Evolutionary conservation across 2,329 filamentous ascomycete genomes (phyloP).

Genomic region (Hypoxylon sp.): DNA sequence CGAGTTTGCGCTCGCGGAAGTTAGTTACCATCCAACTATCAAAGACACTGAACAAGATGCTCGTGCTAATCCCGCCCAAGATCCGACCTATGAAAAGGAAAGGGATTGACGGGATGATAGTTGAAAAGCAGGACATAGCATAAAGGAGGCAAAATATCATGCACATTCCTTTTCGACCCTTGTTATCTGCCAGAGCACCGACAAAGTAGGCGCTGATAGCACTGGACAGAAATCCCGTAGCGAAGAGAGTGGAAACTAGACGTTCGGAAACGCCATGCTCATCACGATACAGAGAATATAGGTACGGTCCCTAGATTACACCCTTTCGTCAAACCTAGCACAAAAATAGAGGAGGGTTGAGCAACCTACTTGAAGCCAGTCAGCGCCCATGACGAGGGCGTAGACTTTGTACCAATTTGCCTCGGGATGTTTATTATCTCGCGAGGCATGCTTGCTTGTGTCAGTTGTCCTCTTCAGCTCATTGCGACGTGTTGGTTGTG

Average conservation of each 20-base stretch:
- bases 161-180: constrained; percentile 61
- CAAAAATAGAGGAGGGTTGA: too few relatives aligned
- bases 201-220: constrained; percentile 55
- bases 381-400: constrained; percentile 53
- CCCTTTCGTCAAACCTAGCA: too few relatives aligned
- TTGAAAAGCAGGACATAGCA: constrained; percentile 60
- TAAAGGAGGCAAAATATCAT: constrained; percentile 63
- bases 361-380: constrained; percentile 54
- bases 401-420: constrained; percentile 55
- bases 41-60: constrained; percentile 65
- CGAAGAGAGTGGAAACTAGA: constrained; percentile 51
- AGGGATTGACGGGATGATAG: constrained; percentile 53
- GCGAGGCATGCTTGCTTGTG: constrained; percentile 19
- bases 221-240: constrained; percentile 58
- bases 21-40: constrained; percentile 69
- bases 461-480: constrained; percentile 36
- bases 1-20: constrained; percentile 57
- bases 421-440: constrained; percentile 50
- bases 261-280: constrained; percentile 40
- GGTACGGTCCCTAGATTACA: constrained; percentile 42
- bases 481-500: constrained; percentile 42
- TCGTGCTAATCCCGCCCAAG: constrained; percentile 64
- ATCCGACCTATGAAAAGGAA: constrained; percentile 63
- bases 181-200: constrained; percentile 52
- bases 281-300: constrained; percentile 44